Evolutionary conservation across 2,329 filamentous ascomycete genomes (phyloP), one percentile per base, ranked within the genome.

Genomic region (Diplodia scrobiculata): DNA sequence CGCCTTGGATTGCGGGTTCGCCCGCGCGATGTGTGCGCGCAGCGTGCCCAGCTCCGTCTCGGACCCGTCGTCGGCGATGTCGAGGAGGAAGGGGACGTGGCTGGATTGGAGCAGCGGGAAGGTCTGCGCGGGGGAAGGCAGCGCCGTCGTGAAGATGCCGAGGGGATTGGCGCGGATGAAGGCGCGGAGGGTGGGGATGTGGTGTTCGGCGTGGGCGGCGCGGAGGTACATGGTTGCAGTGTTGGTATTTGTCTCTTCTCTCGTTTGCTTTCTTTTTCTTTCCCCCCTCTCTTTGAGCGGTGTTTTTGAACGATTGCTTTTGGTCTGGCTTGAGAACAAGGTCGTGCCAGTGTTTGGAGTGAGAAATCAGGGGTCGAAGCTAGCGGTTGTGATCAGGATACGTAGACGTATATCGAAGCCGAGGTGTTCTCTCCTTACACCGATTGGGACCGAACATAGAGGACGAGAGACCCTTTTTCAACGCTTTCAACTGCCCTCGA

Each of bases 1-100:
- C 21, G 83, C 81, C 73, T 89, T 88, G 71, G 79, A 78, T 69
- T 90, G 88, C 0, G 87, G 87, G 69, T 91, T 91, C 41, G 80
- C 79, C 34, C 83, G 79, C 0, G 88, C 87, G 29, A 90, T 74
- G 70, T 91, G 88, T 2, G 86, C 87, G 3, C 87, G 81, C 3
- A 91, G 79, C 2, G 71, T 72, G 2, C 79, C 80, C 0, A 80
- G 72, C 19, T 81, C 78, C 58, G 80, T 77, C 66, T 73, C 48
- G 10, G 48, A 52, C 9, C 1, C 78, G 3, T 72, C 50, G 47
- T 81, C 77, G 67, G 81, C 67, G 10, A 83, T 72, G 67, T 88
- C 85, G 1, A 89, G 76, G 0, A 89, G 71, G 70, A 82, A 89
- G 0, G 87, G 87, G 19, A 89, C 83, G 70, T 89, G 87, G 63